Percentiles rank a stretch among this genome's conserved stretches.
Conservation (phyloP, 768 basidiomycete species). For the Leccinum imitatum region DNA sequence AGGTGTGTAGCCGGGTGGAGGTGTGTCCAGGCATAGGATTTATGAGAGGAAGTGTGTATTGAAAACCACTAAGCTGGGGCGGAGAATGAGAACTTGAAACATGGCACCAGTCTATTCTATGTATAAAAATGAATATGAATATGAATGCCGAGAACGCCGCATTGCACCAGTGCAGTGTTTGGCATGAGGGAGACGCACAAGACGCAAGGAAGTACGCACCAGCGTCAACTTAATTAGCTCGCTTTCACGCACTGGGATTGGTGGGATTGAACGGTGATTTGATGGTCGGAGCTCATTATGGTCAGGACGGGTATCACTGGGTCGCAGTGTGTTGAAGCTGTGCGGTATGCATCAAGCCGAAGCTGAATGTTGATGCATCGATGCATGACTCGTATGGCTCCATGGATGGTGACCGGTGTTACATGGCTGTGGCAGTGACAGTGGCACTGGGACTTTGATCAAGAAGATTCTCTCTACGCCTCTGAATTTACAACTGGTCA, state of each 20-base stretch:
- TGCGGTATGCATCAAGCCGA: slow-evolving; percentile 2
- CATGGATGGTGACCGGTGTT: neutral
- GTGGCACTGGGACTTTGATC: neutral
- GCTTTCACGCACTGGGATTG: neutral
- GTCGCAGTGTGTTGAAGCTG: slow-evolving; percentile 1
- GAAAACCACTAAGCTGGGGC: neutral
- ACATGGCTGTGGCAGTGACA: neutral
- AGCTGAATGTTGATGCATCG: neutral
- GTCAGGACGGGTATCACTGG: neutral
- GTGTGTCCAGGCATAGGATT: slow-evolving; percentile 2
- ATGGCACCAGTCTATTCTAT: slow-evolving; percentile 6
- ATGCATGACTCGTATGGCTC: neutral
- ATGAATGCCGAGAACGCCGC: slow-evolving; percentile 1
- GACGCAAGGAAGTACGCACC: neutral
- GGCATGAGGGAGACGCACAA: neutral
- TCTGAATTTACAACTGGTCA: neutral
- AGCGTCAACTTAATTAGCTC: neutral
- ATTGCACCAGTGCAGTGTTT: slow-evolving; percentile 10
- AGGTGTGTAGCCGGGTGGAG: slow-evolving; percentile 4
- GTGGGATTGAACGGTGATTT: neutral
- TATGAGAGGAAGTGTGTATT: neutral
- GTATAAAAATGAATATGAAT: slow-evolving; percentile 8
- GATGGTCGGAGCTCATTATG: slow-evolving; percentile 4
- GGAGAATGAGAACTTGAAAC: neutral
- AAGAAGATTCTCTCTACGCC: neutral